Conservation (phyloP, 2,329 filamentous ascomycete species). For the Penicillium rolfsii region DNA sequence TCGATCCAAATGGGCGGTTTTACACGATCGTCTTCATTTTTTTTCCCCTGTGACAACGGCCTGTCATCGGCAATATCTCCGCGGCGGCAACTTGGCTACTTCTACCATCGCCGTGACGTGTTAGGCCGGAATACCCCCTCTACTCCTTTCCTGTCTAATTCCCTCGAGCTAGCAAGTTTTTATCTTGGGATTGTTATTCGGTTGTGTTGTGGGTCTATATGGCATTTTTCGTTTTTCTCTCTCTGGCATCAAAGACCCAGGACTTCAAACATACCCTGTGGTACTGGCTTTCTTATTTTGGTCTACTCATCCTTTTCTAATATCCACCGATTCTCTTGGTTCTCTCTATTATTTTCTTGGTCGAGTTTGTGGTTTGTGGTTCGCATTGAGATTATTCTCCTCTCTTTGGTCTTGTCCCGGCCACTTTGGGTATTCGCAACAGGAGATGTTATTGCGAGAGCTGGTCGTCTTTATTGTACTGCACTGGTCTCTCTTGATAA, state of each 20-base stretch:
- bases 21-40: background rate
- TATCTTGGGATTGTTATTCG: background rate
- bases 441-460: constrained; percentile 4
- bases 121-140: constrained; percentile 5
- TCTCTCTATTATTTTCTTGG: constrained; percentile 1
- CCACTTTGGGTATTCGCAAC: background rate
- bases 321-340: constrained; percentile 14
- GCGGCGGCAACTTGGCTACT: constrained; percentile 13
- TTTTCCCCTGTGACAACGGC: constrained; percentile 1
- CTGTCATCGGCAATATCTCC: background rate
- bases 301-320: constrained; percentile 19
- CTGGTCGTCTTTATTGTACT: constrained; percentile 44
- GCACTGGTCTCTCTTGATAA: constrained; percentile 31
- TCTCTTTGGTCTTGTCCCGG: constrained; percentile 1
- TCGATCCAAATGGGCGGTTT: constrained; percentile 6
- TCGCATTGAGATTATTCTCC: background rate
- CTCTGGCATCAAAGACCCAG: constrained; percentile 19
- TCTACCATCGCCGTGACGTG: constrained; percentile 10
- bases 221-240: constrained; percentile 14
- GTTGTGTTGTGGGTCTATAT: background rate
- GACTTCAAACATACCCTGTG: constrained; percentile 19
- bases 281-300: constrained; percentile 12
- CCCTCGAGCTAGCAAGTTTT: constrained; percentile 3
- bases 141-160: background rate
- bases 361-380: background rate